Evolutionary conservation across 371 early-diverging fungal species (phyloP).

Genomic region (Antonospora locustae): DNA sequence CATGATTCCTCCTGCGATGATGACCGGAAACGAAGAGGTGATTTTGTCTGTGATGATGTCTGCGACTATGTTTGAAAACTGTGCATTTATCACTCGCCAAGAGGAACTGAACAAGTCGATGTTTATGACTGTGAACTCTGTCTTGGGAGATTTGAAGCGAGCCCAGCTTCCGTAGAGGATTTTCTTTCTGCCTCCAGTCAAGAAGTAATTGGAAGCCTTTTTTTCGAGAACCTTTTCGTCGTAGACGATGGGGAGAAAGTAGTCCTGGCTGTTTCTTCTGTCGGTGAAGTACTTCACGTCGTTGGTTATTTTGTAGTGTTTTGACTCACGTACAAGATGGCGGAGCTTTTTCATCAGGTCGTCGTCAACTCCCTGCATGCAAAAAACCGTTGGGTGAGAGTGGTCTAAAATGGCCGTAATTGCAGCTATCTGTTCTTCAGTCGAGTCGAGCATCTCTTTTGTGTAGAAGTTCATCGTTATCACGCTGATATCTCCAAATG

Average conservation of each 20-base stretch:
- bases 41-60: neutral
- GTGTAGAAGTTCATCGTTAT: neutral
- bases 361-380: conserved; percentile 1
- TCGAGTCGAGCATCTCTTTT: neutral
- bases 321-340: neutral
- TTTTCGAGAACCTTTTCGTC: neutral
- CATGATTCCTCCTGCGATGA: conserved; percentile 1
- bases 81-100: neutral
- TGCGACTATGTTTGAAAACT: neutral
- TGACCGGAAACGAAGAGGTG: neutral
- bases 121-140: neutral
- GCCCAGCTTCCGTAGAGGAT: neutral
- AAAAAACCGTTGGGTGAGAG: neutral
- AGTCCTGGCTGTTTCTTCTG: neutral
- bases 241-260: neutral
- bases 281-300: neutral
- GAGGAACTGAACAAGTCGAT: neutral
- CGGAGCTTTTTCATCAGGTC: too few relatives aligned
- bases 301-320: neutral
- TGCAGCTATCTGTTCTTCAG: neutral
- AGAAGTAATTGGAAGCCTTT: neutral
- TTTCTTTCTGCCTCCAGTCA: neutral
- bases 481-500: neutral
- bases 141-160: neutral
- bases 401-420: neutral